phyloP scores from a whole-genome alignment of 345 rosid genomes.

The Euphorbia peplus region DNA sequence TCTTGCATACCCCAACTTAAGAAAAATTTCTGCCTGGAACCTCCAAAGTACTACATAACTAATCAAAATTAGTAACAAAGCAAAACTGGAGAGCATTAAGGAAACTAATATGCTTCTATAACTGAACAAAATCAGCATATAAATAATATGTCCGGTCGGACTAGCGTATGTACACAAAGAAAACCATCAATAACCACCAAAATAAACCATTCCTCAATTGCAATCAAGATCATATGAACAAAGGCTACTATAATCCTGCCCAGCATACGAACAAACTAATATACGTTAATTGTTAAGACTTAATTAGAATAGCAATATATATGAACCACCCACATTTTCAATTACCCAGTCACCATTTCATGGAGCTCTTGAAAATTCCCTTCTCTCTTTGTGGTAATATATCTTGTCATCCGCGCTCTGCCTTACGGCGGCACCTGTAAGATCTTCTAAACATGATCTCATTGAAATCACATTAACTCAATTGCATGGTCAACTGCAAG shows the following conservation, averaged over 20 bases:
- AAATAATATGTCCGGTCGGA: too few relatives aligned
- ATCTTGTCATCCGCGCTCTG: slow-evolving; percentile 13
- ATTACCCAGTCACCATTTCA: background rate
- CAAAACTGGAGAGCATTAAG: too few relatives aligned
- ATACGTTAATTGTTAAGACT: background rate
- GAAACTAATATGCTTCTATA: too few relatives aligned
- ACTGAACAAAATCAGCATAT: too few relatives aligned
- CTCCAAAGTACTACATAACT: too few relatives aligned
- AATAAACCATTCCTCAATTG: too few relatives aligned
- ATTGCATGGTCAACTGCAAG: background rate
- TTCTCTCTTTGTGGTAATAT: background rate
- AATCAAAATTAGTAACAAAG: too few relatives aligned
- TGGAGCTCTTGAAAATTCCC: slow-evolving; percentile 11
- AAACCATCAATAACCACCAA: too few relatives aligned
- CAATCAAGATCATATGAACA: too few relatives aligned
- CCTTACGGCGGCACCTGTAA: slow-evolving; percentile 25
- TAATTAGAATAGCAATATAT: background rate
- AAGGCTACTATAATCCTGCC: background rate
- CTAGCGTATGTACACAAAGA: too few relatives aligned
- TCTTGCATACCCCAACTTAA: too few relatives aligned
- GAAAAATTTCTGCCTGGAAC: too few relatives aligned
- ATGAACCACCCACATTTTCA: background rate
- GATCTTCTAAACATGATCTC: background rate
- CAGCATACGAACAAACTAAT: background rate
- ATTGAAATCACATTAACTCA: background rate